These are phyloP conservation scores for Fusarium hainanense DNA, from an alignment of 2,329 filamentous ascomycete genomes.

Conservation along the genomic window DNA sequence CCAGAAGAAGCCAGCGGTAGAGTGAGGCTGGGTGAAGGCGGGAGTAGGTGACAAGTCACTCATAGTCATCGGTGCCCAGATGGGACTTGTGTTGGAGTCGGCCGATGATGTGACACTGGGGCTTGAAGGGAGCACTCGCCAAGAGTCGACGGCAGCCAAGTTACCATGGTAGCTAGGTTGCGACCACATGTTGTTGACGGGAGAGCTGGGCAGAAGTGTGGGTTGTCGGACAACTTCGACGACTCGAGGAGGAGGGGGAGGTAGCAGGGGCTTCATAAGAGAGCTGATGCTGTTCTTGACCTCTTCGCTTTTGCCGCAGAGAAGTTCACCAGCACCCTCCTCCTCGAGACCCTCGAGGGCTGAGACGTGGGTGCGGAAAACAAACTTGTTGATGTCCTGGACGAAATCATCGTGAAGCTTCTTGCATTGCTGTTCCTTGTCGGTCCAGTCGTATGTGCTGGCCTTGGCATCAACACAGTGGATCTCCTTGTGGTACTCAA, in stretches of 20 bases:
- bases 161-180: conserved; percentile 73
- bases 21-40: conserved; percentile 78
- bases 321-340: conserved; percentile 92
- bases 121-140: conserved; percentile 91
- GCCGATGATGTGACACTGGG: conserved; percentile 80
- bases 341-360: conserved; percentile 96
- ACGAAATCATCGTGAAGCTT: conserved; percentile 97
- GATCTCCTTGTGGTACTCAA: conserved; percentile 96
- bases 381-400: conserved; percentile 96
- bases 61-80: conserved; percentile 85
- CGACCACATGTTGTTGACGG: conserved; percentile 83
- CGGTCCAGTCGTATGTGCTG: conserved; percentile 92
- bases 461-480: conserved; percentile 91
- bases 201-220: conserved; percentile 85
- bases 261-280: conserved; percentile 88
- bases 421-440: conserved; percentile 96
- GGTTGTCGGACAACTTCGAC: conserved; percentile 90
- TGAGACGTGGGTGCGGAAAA: conserved; percentile 88
- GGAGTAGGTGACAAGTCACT: conserved; percentile 83
- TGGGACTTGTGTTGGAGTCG: conserved; percentile 74
- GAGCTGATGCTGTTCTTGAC: conserved; percentile 88
- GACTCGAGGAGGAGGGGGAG: conserved; percentile 85
- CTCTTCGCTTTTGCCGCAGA: conserved; percentile 90
- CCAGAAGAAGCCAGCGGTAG: conserved; percentile 80
- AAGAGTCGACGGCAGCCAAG: conserved; percentile 80